These are phyloP conservation scores for Tulasnella sp. DNA, from an alignment of 768 basidiomycete species.

Conservation along the genomic window DNA sequence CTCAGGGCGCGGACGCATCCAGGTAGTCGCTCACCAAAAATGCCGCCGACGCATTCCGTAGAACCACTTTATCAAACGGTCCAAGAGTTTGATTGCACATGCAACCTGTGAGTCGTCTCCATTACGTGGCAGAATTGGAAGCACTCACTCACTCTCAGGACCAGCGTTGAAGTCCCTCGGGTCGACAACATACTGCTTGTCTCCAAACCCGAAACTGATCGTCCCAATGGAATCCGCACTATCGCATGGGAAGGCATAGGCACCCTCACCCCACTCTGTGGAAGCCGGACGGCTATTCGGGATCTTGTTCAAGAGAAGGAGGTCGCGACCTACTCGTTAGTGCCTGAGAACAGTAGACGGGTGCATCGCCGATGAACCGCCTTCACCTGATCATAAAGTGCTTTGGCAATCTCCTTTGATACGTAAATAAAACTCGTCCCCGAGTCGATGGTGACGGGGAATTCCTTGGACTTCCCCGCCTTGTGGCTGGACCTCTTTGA, in stretches of 20 bases:
- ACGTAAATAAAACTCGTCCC: constrained; percentile 23
- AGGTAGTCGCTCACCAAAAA: background rate
- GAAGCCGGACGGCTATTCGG: constrained; percentile 30
- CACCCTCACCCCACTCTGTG: constrained; percentile 18
- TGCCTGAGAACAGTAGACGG: no score
- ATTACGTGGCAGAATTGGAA: background rate
- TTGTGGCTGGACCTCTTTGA: background rate
- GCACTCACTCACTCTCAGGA: background rate
- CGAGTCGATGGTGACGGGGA: constrained; percentile 22
- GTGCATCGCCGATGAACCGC: background rate
- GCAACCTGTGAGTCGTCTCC: background rate
- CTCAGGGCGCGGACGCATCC: background rate
- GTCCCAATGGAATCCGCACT: constrained; percentile 34
- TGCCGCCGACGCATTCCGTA: background rate
- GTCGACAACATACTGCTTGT: background rate
- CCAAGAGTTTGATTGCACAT: background rate
- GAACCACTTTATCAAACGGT: background rate
- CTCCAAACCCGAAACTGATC: constrained; percentile 25
- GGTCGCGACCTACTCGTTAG: background rate
- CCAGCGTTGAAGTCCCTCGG: constrained; percentile 6
- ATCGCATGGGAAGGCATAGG: constrained; percentile 28
- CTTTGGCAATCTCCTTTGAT: constrained; percentile 7
- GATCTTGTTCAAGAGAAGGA: constrained; percentile 20
- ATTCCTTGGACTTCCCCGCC: background rate
- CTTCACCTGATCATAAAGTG: constrained; percentile 3